These are phyloP conservation scores for Pythium myriotylum DNA, from an alignment of 352 stramenopile genomes.

Conservation along the genomic window DNA sequence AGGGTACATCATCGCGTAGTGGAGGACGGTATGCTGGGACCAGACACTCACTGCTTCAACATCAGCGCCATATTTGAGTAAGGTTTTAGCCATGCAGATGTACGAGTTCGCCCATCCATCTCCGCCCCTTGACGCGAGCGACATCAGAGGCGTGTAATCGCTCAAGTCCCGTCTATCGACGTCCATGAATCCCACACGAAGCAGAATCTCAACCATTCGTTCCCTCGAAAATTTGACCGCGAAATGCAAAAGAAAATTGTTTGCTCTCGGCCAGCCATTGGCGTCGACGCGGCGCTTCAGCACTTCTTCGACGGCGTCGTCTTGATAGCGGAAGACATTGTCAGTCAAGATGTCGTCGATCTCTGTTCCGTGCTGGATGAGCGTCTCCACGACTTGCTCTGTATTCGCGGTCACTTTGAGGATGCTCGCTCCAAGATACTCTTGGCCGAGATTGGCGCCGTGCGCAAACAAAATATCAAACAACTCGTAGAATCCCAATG, in stretches of 20 bases:
- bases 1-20: neutral
- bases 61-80: constrained; percentile 2
- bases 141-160: neutral
- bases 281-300: neutral
- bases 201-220: neutral
- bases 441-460: too few species aligned
- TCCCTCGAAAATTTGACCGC: neutral
- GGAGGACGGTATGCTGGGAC: neutral
- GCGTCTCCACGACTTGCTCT: too few species aligned
- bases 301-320: too few species aligned
- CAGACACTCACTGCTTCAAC: neutral
- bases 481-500: too few species aligned
- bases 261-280: neutral
- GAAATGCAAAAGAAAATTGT: neutral
- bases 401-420: too few species aligned
- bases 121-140: neutral
- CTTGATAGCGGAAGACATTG: too few species aligned
- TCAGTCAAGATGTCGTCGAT: too few species aligned
- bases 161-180: neutral
- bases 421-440: too few species aligned
- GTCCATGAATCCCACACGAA: constrained; percentile 1
- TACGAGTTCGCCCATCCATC: neutral
- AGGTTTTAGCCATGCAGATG: neutral
- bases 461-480: too few species aligned
- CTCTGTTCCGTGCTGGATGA: too few species aligned